Evolutionary conservation across 805 yeast genomes (phyloP).

Genomic region (Ogataea glucozyma): DNA sequence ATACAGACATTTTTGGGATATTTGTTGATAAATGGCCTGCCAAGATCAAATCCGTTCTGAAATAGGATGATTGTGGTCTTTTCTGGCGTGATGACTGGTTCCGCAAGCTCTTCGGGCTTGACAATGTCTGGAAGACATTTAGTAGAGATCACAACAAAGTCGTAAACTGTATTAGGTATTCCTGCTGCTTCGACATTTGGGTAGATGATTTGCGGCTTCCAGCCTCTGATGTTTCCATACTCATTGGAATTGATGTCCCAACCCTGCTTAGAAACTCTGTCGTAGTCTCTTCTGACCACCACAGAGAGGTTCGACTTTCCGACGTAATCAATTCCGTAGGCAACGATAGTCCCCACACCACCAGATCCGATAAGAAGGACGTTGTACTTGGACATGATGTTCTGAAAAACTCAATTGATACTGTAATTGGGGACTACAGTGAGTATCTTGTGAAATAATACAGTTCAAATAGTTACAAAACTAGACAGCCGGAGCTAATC

Average conservation of each 20-base stretch:
- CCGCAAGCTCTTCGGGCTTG: conserved; percentile 50
- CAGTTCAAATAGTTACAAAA: no score
- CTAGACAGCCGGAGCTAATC: no score
- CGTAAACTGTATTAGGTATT: conserved; percentile 43
- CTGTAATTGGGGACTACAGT: no score
- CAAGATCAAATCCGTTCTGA: conserved; percentile 69
- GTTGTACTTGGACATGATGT: conserved; percentile 10
- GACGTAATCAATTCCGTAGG: conserved; percentile 54
- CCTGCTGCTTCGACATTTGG: conserved; percentile 40
- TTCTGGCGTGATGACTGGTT: conserved; percentile 47
- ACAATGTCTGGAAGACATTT: conserved; percentile 63
- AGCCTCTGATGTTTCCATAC: conserved; percentile 54
- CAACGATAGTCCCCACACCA: conserved; percentile 79
- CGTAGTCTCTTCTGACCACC: conserved; percentile 64
- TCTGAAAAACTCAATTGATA: no score
- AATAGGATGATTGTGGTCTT: conserved; percentile 54
- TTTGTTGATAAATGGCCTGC: conserved; percentile 50
- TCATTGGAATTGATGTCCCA: conserved; percentile 58
- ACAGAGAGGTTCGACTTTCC: conserved; percentile 53
- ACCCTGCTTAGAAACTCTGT: conserved; percentile 49
- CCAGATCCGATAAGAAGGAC: conserved; percentile 62
- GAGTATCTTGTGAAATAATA: no score
- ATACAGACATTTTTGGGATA: conserved; percentile 53
- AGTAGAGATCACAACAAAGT: conserved; percentile 58
- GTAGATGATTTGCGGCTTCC: conserved; percentile 53